Evolutionary conservation across 768 basidiomycete species (phyloP).

Genomic region (Lactarius akahatsu): DNA sequence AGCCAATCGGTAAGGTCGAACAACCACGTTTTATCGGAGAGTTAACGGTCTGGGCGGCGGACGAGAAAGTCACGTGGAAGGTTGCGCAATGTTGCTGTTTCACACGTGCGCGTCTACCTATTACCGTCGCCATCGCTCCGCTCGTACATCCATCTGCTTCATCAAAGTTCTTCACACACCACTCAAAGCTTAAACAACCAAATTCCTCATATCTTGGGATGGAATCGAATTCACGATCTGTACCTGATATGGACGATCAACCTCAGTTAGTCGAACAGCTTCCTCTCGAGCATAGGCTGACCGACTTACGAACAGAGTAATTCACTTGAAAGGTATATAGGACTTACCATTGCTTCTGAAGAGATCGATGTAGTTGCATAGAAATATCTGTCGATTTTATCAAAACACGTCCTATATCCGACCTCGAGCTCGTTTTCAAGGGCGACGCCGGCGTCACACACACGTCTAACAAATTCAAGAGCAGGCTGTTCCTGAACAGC

Average conservation of each 20-base stretch:
- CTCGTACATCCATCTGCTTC: too few species aligned
- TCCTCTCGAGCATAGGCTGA: neutral
- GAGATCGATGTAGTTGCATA: neutral
- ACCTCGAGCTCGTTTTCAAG: neutral
- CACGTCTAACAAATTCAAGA: neutral
- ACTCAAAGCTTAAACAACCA: too few species aligned
- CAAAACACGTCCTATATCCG: neutral
- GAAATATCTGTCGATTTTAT: neutral
- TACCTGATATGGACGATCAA: neutral
- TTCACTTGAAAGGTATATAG: neutral
- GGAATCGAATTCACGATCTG: neutral
- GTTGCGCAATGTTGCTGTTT: too few species aligned
- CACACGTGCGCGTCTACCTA: too few species aligned
- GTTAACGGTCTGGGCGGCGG: too few species aligned
- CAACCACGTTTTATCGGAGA: too few species aligned
- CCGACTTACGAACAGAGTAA: neutral
- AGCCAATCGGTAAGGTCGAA: too few species aligned
- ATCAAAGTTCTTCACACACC: too few species aligned
- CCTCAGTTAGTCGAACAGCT: neutral
- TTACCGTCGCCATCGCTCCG: too few species aligned
- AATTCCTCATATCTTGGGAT: neutral
- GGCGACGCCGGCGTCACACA: neutral
- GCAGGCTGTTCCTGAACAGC: too few species aligned
- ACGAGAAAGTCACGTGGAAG: too few species aligned
- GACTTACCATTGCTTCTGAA: neutral